Percentiles rank a stretch among this genome's conserved stretches.
Conservation (phyloP, 139 green algal species). For the Tetradesmus lagerheimii region DNA sequence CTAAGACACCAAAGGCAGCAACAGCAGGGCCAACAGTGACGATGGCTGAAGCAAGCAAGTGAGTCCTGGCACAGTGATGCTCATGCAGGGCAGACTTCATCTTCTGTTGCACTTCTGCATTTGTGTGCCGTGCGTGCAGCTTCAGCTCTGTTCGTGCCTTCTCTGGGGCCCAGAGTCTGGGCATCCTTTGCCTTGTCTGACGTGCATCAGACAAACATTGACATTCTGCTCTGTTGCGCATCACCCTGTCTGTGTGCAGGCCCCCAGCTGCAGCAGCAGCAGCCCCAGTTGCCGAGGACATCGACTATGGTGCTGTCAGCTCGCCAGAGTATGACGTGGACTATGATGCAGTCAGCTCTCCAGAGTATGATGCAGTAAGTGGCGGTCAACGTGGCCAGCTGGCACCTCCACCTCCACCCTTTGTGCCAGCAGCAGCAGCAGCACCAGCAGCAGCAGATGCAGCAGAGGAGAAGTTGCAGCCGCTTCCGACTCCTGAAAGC, state of each 20-base stretch:
- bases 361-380: slow-evolving; percentile 44
- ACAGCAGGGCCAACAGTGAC: neutral
- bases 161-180: no score
- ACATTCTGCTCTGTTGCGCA: neutral
- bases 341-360: slow-evolving; percentile 37
- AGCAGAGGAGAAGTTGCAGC: neutral
- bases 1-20: neutral
- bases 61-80: neutral
- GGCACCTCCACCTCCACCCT: neutral
- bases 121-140: no score
- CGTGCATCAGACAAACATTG: no score
- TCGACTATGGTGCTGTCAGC: slow-evolving; percentile 36
- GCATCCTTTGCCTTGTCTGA: no score
- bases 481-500: neutral
- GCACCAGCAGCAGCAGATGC: neutral
- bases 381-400: neutral
- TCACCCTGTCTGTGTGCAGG: neutral
- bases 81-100: no score
- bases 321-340: slow-evolving; percentile 43
- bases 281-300: neutral
- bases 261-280: neutral
- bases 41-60: neutral
- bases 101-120: no score
- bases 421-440: neutral
- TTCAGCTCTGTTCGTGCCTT: no score